Percentiles rank a stretch among this genome's conserved stretches.
Conservation (phyloP, 129 eudicot genomes). For the Tanacetum coccineum region DNA sequence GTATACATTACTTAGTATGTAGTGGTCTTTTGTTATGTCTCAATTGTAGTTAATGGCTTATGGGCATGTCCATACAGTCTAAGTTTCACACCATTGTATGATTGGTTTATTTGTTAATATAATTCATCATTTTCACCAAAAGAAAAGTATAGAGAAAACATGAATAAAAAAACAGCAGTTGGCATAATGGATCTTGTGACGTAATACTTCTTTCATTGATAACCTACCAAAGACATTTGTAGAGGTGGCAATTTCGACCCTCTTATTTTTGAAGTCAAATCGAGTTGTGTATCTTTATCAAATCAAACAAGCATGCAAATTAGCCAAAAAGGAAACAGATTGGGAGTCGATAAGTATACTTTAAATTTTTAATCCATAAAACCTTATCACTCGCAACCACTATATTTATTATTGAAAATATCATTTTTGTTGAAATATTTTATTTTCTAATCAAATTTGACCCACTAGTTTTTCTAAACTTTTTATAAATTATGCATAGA, state of each 20-base stretch:
- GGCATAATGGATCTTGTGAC: constrained; percentile 2
- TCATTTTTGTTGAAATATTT: neutral
- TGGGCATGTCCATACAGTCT: too few species aligned
- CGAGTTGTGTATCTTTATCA: neutral
- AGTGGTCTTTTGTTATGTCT: too few species aligned
- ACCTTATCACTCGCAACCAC: neutral
- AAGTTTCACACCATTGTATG: too few species aligned
- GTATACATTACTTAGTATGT: too few species aligned
- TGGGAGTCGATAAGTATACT: too few species aligned
- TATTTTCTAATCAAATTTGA: neutral
- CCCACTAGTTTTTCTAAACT: neutral
- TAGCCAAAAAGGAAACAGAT: too few species aligned
- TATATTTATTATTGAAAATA: neutral
- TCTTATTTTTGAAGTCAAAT: neutral
- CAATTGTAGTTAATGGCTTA: too few species aligned
- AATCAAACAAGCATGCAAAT: neutral
- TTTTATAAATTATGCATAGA: neutral
- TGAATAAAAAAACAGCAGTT: constrained; percentile 2
- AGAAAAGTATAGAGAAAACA: neutral
- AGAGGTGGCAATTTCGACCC: neutral
- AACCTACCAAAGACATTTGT: neutral
- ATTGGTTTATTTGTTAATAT: too few species aligned
- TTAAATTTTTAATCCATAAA: neutral
- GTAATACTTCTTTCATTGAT: neutral
- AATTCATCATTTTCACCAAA: too few species aligned